These are phyloP conservation scores for Takashimella koratensis DNA, from an alignment of 1,284 basidiomycete genomes.

Conservation along the genomic window DNA sequence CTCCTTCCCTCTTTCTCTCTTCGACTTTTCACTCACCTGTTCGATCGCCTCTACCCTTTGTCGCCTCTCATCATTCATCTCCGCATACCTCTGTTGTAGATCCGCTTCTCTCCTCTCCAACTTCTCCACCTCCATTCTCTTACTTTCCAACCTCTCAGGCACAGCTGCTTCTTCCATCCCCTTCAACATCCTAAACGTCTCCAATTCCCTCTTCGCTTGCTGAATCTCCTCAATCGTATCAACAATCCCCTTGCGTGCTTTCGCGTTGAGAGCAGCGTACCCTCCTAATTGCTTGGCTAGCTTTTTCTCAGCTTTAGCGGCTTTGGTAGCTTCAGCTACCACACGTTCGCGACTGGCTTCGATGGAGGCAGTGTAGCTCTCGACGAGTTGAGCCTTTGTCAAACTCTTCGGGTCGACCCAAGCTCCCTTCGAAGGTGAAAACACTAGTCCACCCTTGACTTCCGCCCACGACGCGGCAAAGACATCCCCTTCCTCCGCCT, in stretches of 20 bases:
- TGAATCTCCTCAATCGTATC: constrained; percentile 69
- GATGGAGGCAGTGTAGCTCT: constrained; percentile 64
- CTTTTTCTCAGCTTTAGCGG: constrained; percentile 88
- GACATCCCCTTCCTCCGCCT: constrained; percentile 61
- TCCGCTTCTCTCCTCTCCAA: constrained; percentile 70
- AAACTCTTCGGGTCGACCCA: constrained; percentile 69
- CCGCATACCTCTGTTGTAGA: constrained; percentile 77
- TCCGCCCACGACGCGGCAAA: constrained; percentile 63
- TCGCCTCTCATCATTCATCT: constrained; percentile 68
- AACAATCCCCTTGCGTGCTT: constrained; percentile 63
- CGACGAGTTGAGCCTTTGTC: constrained; percentile 58
- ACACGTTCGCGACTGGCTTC: constrained; percentile 67
- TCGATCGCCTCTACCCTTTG: constrained; percentile 62
- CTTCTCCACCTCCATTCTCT: constrained; percentile 78
- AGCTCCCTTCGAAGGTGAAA: constrained; percentile 56
- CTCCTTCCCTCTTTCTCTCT: too few species aligned
- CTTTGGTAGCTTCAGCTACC: constrained; percentile 74
- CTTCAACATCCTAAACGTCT: constrained; percentile 70
- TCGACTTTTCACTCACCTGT: constrained; percentile 30
- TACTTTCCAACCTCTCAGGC: constrained; percentile 65
- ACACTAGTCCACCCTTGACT: constrained; percentile 60
- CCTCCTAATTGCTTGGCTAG: constrained; percentile 82
- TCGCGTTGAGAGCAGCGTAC: constrained; percentile 74
- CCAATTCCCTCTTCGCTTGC: constrained; percentile 63
- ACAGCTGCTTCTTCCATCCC: constrained; percentile 69